A percentile compares a stretch with the other conserved stretches of the same genome.
Evolutionary conservation across 2,329 filamentous ascomycete species (phyloP).

Genomic region (Monosporascus sp.): DNA sequence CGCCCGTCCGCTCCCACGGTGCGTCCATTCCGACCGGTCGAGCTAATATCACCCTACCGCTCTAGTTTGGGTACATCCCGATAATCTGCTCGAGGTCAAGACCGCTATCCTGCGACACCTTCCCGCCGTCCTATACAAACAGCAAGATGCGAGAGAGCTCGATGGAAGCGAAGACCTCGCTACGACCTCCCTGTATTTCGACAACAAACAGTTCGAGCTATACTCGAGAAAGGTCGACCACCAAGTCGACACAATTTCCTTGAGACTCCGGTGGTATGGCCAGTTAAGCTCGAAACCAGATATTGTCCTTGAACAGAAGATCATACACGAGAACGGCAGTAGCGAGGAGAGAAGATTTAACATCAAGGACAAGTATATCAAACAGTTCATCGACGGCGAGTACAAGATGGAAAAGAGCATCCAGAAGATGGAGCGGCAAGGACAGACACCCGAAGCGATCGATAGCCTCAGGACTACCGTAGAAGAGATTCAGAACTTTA

Average conservation of each 20-base stretch:
- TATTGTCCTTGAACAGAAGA: conserved; percentile 86
- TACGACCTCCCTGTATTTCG: conserved; percentile 94
- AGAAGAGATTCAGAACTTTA: conserved; percentile 71
- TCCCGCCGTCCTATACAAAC: conserved; percentile 88
- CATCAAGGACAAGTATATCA: conserved; percentile 92
- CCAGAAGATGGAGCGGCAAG: conserved; percentile 77
- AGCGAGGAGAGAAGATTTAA: conserved; percentile 75
- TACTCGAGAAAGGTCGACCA: conserved; percentile 82
- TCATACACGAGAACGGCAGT: conserved; percentile 66
- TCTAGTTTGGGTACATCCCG: conserved; percentile 86
- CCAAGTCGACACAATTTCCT: conserved; percentile 68
- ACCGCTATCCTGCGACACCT: conserved; percentile 88
- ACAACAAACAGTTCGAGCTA: conserved; percentile 77
- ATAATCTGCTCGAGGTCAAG: conserved; percentile 96
- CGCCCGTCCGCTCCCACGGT: neutral
- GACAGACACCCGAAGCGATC: conserved; percentile 60
- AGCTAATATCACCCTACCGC: conserved; percentile 22
- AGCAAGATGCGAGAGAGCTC: conserved; percentile 74
- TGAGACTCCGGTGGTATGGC: conserved; percentile 89
- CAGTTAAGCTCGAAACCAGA: conserved; percentile 73
- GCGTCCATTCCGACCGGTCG: neutral
- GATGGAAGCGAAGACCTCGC: conserved; percentile 80
- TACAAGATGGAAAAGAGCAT: conserved; percentile 91
- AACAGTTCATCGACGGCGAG: conserved; percentile 77
- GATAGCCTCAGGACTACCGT: conserved; percentile 67